Conservation (phyloP, 129 eudicot species). For the Helianthus tuberosus region DNA sequence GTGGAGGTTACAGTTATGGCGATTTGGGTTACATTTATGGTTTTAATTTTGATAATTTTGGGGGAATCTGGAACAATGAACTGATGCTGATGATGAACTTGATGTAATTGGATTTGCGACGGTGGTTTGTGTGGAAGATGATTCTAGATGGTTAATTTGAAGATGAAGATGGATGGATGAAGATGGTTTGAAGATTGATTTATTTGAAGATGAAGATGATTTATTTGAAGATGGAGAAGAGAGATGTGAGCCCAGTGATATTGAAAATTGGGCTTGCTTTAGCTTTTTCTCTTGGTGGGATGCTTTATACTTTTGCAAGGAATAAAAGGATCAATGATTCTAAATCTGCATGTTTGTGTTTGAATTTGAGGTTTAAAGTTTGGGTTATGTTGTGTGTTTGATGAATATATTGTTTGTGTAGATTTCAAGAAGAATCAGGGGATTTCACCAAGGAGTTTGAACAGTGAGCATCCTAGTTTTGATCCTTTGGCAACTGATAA, state of each 20-base stretch:
- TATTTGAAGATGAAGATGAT: too few species aligned
- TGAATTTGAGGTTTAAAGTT: not conserved
- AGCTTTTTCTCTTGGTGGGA: too few species aligned
- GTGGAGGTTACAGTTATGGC: too few species aligned
- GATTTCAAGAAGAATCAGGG: slow-evolving; percentile 35
- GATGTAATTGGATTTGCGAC: too few species aligned
- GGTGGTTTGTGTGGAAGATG: too few species aligned
- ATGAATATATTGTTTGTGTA: slow-evolving; percentile 24
- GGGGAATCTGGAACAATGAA: too few species aligned
- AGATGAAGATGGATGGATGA: too few species aligned
- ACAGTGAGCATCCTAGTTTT: slow-evolving; percentile 14
- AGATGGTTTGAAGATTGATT: too few species aligned
- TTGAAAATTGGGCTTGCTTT: slow-evolving; percentile 66
- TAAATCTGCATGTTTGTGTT: slow-evolving; percentile 30
- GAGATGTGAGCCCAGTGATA: slow-evolving; percentile 46
- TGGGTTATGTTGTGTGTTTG: not conserved
- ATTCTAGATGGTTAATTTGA: too few species aligned
- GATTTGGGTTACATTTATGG: too few species aligned
- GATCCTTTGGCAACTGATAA: slow-evolving; percentile 34
- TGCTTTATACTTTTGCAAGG: slow-evolving; percentile 26
- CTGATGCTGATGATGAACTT: too few species aligned
- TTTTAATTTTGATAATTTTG: too few species aligned
- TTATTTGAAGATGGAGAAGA: slow-evolving; percentile 45
- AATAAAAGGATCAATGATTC: slow-evolving; percentile 47
- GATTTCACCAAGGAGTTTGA: slow-evolving; percentile 24